Conservation (phyloP, 106 monocot genomes). For the Acorus gramineus region DNA sequence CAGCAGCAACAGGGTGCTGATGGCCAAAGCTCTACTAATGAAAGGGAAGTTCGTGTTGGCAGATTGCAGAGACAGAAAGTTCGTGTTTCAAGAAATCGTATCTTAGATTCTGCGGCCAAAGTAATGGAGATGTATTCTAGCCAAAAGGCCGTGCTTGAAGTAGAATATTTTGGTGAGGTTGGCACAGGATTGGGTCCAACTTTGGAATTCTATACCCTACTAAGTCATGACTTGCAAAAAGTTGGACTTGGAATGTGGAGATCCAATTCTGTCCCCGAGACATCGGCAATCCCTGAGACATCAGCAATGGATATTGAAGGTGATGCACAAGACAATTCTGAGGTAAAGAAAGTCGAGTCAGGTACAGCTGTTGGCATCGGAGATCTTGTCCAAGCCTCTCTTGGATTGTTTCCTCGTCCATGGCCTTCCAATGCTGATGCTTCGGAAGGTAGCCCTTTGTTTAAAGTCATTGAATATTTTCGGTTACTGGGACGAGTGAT, state of each 20-base stretch:
- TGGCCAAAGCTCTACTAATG: constrained; percentile 42
- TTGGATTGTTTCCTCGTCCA: constrained; percentile 89
- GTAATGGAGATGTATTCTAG: constrained; percentile 99
- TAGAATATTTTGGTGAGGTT: constrained; percentile 99
- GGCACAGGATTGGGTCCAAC: constrained; percentile 97
- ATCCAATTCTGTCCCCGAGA: constrained; percentile 28
- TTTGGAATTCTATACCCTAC: constrained; percentile 91
- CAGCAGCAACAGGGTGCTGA: constrained; percentile 88
- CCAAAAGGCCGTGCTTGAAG: constrained; percentile 95
- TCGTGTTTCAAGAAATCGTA: constrained; percentile 90
- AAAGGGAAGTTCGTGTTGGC: constrained; percentile 88
- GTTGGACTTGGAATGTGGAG: constrained; percentile 78
- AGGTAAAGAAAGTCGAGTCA: constrained; percentile 18
- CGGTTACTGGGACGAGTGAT: constrained; percentile 73
- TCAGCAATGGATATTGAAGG: constrained; percentile 24
- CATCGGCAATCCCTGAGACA: constrained; percentile 37
- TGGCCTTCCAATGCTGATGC: constrained; percentile 62
- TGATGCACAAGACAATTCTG: constrained; percentile 21
- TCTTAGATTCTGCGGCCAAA: constrained; percentile 90
- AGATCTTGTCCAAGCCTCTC: constrained; percentile 54
- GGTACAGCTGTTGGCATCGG: constrained; percentile 20
- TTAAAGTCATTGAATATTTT: constrained; percentile 80
- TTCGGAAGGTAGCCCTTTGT: constrained; percentile 60
- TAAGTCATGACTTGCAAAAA: constrained; percentile 93
- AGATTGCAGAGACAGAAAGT: constrained; percentile 94